Base-by-base conservation (phyloP, 192 early-diverging fungal species). In the Dimargaris verticillata region DNA sequence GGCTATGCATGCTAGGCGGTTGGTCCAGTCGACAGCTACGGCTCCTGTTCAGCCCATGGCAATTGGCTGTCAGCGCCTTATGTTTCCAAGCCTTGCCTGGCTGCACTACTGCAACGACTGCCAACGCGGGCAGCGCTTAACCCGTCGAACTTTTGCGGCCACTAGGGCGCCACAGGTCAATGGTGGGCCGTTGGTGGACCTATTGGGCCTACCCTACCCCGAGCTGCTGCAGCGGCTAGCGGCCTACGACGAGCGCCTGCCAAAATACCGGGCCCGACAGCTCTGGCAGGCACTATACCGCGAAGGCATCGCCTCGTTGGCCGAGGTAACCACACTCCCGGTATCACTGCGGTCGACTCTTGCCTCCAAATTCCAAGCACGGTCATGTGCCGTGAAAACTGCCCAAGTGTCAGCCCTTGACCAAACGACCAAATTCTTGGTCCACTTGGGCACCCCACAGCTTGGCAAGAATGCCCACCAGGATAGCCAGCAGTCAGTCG, bases 401-500 rank as follows among this genome's bases (percentile, higher is more conserved):
- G 9, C 15, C 22, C 53, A 55, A 28, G 53, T 33, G 10, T 29
- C 28, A 7, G 53, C 24, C 53, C 26, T 55, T 18, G 53, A 55
- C 24, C n/a, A 55, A 55, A 33, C 53, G 1, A 55, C 26, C 53
- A 55, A 55, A 33, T 28, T 55, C 6, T 6, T 55, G 28, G 22
- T 55, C 28, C 6, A n/a, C 7, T 26, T 55, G 26, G 33, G 33
- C 24, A 33, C 17, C 26, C 12, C 22, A 17, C 28, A 10, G 24
- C 28, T 7, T 28, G 5, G 1, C 14, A 9, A 28, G 28, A 9
- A 55, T 29, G 22, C 24, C 53, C 26, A 26, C 52, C 2, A 54
- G 63, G 47, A 17, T 2, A 13, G 28, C 6, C 53, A 71, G 42
- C 77, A 80, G 0, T 66, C 78, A 53, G 79, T 88, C 17, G 90